phyloP scores from a whole-genome alignment of 2,329 filamentous ascomycete genomes.

The Monosporascus sp. region DNA sequence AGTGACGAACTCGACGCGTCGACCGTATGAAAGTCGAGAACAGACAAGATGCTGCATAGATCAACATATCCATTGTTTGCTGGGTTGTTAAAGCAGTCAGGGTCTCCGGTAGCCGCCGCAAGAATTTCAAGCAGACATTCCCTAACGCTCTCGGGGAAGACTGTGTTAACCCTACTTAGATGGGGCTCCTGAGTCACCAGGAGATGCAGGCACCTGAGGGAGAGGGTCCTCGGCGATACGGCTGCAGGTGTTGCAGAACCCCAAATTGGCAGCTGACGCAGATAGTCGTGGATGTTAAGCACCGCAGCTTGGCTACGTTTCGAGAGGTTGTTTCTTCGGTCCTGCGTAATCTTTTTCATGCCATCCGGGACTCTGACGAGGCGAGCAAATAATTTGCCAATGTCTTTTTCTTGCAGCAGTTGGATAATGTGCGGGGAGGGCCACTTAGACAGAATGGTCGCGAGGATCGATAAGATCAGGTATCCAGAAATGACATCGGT shows the following conservation, averaged over 20 bases:
- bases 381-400: conserved; percentile 48
- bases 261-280: conserved; percentile 57
- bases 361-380: conserved; percentile 51
- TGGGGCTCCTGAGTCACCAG: conserved; percentile 47
- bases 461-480: conserved; percentile 57
- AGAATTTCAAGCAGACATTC: conserved; percentile 45
- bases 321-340: conserved; percentile 65
- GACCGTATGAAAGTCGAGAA: conserved; percentile 51
- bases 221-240: conserved; percentile 59
- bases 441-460: conserved; percentile 57
- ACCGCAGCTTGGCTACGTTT: conserved; percentile 56
- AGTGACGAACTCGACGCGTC: conserved; percentile 37
- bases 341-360: conserved; percentile 55
- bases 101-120: conserved; percentile 25
- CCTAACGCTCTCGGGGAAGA: conserved; percentile 45
- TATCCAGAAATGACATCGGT: conserved; percentile 59
- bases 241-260: conserved; percentile 41
- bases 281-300: conserved; percentile 44
- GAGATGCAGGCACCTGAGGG: conserved; percentile 58
- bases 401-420: conserved; percentile 49
- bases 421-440: conserved; percentile 54
- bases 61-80: conserved; percentile 27
- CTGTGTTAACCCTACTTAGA: conserved; percentile 39
- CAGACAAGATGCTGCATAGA: conserved; percentile 39
- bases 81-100: conserved; percentile 32